Evolutionary conservation across 345 rosid genomes (phyloP), one percentile per base, ranked within the genome.

Genomic region (Camelina hispida): DNA sequence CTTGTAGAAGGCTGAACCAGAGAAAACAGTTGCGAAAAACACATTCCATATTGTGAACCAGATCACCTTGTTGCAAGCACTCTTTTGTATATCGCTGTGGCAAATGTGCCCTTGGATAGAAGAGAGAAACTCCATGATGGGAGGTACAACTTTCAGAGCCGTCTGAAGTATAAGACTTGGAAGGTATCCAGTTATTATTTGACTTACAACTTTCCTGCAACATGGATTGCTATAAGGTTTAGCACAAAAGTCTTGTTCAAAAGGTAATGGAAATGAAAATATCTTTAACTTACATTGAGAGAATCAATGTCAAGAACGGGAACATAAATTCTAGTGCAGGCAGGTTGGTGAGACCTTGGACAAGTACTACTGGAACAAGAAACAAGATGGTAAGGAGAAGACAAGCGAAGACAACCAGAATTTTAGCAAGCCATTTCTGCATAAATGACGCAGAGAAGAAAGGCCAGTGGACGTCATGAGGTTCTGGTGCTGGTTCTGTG

Each of bases 31-130:
- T 20, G 98, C 98, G 62, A 94, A 94, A 69, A 91, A 94, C 67
- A 91, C 73, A 77, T 94, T 94, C 98, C 98, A 94, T 74, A 94
- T 80, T 4, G 90, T 87, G 85, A 94, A 94, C 97, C 98, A 94
- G 28, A 94, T 88, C 52, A 94, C 97, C 74, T 94, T 94, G 79
- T 86, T 87, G 75, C 98, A 91, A 34, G 98, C 95, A 65, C 98
- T 94, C 81, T 83, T 91, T 79, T 94, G 86, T 73, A 91, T 94
- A 0, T 81, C 88, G 75, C 97, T 94, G 38, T 66, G 91, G 75
- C 97, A 88, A 58, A 86, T 87, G 79, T 89, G 86, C 68, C 98
- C 98, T 79, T 94, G 91, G 77, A 94, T 87, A 70, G 97, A 86
- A 68, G 97, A 90, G 75, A 91, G 97, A 82, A 90, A 87, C 76